A percentile compares a stretch with the other conserved stretches of the same genome.
phyloP scores from a whole-genome alignment of 768 basidiomycete species.

The Hortiboletus campestris region DNA sequence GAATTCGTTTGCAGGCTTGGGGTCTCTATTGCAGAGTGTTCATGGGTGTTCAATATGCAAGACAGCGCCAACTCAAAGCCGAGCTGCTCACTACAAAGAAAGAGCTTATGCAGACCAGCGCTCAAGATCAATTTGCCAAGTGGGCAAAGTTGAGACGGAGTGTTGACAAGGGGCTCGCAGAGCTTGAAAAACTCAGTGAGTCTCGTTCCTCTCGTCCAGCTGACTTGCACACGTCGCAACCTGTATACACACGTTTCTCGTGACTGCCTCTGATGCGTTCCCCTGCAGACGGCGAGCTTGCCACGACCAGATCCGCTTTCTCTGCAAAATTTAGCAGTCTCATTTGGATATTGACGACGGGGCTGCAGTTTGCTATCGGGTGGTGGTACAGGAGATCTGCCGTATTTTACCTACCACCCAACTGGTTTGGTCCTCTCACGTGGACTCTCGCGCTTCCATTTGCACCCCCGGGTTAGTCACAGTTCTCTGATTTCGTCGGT shows the following conservation, averaged over 20 bases:
- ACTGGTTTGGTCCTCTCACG: constrained; percentile 85
- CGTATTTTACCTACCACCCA: constrained; percentile 88
- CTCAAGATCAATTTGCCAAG: constrained; percentile 97
- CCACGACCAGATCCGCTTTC: constrained; percentile 59
- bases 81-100: constrained; percentile 79
- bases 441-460: constrained; percentile 93
- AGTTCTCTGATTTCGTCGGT: not conserved
- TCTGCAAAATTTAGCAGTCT: constrained; percentile 66
- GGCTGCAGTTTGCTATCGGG: constrained; percentile 77
- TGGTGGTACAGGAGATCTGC: constrained; percentile 92
- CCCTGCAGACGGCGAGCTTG: constrained; percentile 61
- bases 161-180: constrained; percentile 87
- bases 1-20: constrained; percentile 57
- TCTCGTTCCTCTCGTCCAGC: constrained; percentile 11
- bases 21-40: constrained; percentile 65
- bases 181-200: constrained; percentile 91
- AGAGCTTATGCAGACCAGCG: constrained; percentile 85
- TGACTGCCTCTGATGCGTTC: not conserved
- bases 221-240: not conserved
- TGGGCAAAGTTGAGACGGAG: constrained; percentile 93
- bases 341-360: constrained; percentile 86
- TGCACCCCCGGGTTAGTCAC: constrained; percentile 72
- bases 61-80: constrained; percentile 72
- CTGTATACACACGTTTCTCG: not conserved
- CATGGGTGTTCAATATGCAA: constrained; percentile 49